A percentile compares a stretch with the other conserved stretches of the same genome.
Conservation (phyloP, 192 early-diverging fungal genomes). For the Endogone sp. region DNA sequence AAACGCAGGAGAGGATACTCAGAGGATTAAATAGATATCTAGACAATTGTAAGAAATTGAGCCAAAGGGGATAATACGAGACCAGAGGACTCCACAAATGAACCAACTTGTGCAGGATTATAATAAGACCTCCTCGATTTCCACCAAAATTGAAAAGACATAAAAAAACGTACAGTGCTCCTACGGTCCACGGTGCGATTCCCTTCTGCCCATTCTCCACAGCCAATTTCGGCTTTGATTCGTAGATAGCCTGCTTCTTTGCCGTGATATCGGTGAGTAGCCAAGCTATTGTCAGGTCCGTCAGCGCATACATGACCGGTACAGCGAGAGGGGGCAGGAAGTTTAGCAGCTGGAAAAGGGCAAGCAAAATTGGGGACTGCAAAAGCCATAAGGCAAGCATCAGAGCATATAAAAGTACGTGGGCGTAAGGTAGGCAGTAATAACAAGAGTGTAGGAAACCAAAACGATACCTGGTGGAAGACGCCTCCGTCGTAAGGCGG, state of each 20-base stretch:
- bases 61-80: neutral
- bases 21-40: conserved; percentile 83
- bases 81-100: neutral
- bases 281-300: conserved; percentile 66
- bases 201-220: conserved; percentile 1
- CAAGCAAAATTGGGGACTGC: conserved; percentile 70
- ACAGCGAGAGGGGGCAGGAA: conserved; percentile 49
- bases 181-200: conserved; percentile 19
- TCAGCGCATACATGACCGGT: conserved; percentile 47
- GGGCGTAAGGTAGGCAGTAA: no score
- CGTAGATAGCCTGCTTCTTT: conserved; percentile 23
- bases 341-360: conserved; percentile 61
- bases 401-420: neutral
- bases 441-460: neutral
- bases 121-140: conserved; percentile 26
- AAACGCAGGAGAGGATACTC: conserved; percentile 70
- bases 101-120: neutral
- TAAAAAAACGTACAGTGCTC: conserved; percentile 12
- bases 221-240: conserved; percentile 20
- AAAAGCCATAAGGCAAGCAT: conserved; percentile 3
- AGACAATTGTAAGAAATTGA: no score
- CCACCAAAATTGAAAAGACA: conserved; percentile 30
- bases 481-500: conserved; percentile 86
- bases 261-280: conserved; percentile 54
- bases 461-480: conserved; percentile 74